Evolutionary conservation across 352 stramenopile genomes (phyloP).

Genomic region (Thalassiosira sp.): DNA sequence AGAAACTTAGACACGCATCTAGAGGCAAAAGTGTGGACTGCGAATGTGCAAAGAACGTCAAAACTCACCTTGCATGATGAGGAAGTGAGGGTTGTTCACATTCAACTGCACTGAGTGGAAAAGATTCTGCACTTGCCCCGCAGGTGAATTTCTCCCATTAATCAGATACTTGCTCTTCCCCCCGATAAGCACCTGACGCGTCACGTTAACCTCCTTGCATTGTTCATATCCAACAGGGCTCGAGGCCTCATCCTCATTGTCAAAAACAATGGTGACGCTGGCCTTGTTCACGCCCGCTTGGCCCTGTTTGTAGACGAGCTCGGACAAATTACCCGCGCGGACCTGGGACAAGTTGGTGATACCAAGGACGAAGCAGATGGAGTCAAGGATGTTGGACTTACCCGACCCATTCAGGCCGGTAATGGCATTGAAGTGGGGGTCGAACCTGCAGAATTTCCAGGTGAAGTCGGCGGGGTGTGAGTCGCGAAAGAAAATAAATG

Average conservation of each 20-base stretch:
- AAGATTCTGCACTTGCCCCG: slow-evolving; percentile 98
- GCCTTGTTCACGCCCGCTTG: slow-evolving; percentile 99
- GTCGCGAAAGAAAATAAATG: slow-evolving; percentile 19
- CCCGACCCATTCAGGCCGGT: slow-evolving; percentile 99
- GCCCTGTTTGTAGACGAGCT: slow-evolving; percentile 99
- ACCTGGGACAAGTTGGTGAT: slow-evolving; percentile 99
- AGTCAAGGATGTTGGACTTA: slow-evolving; percentile 99
- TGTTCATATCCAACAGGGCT: slow-evolving; percentile 95
- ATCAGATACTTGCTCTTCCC: slow-evolving; percentile 99
- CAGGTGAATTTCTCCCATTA: slow-evolving; percentile 96
- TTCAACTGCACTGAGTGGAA: slow-evolving; percentile 99
- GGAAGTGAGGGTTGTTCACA: slow-evolving; percentile 99
- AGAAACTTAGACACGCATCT: slow-evolving; percentile 1
- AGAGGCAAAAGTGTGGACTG: slow-evolving; percentile 2
- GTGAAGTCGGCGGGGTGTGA: not conserved
- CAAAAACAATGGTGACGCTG: slow-evolving; percentile 98
- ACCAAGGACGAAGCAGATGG: slow-evolving; percentile 99
- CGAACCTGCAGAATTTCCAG: slow-evolving; percentile 85
- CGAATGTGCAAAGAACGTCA: slow-evolving; percentile 10
- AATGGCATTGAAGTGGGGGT: slow-evolving; percentile 99
- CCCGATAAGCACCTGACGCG: slow-evolving; percentile 96
- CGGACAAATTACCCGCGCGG: slow-evolving; percentile 96
- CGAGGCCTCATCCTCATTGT: slow-evolving; percentile 92
- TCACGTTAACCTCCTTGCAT: slow-evolving; percentile 98
- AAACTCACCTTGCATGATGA: slow-evolving; percentile 97